A percentile compares a stretch with the other conserved stretches of the same genome.
phyloP scores from a whole-genome alignment of 1,139 yeast genomes.

The Magnusiomyces fungicola region DNA sequence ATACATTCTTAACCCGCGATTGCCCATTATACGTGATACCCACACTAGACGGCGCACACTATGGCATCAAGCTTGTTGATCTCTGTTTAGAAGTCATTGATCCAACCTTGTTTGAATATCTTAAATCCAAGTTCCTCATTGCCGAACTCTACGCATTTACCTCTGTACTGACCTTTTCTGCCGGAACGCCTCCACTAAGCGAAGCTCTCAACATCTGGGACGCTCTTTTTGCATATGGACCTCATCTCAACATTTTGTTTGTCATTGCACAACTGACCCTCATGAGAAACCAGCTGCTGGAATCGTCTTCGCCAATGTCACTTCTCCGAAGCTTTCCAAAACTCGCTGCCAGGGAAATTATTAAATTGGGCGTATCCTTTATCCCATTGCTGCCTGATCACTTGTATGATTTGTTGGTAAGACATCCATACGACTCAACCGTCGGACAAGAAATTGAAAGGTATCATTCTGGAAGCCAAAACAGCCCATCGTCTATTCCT shows the following conservation, averaged over 20 bases:
- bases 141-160: constrained; percentile 90
- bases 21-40: constrained; percentile 78
- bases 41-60: constrained; percentile 74
- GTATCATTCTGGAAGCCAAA: neutral
- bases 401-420: constrained; percentile 58
- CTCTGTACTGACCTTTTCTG: constrained; percentile 75
- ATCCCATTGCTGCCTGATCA: constrained; percentile 66
- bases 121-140: constrained; percentile 56
- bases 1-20: constrained; percentile 47
- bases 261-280: constrained; percentile 77
- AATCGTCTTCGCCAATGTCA: constrained; percentile 63
- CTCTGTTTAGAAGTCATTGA: constrained; percentile 64
- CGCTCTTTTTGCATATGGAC: constrained; percentile 82
- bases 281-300: constrained; percentile 54
- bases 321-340: constrained; percentile 66
- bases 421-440: constrained; percentile 57
- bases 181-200: constrained; percentile 80
- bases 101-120: constrained; percentile 54
- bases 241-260: constrained; percentile 78
- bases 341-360: constrained; percentile 59
- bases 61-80: constrained; percentile 62
- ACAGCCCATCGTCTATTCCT: neutral
- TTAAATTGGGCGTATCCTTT: constrained; percentile 72
- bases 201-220: constrained; percentile 84
- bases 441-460: constrained; percentile 5